These are phyloP conservation scores for Pyricularia grisea DNA, from an alignment of 2,329 filamentous ascomycete species.

Conservation along the genomic window DNA sequence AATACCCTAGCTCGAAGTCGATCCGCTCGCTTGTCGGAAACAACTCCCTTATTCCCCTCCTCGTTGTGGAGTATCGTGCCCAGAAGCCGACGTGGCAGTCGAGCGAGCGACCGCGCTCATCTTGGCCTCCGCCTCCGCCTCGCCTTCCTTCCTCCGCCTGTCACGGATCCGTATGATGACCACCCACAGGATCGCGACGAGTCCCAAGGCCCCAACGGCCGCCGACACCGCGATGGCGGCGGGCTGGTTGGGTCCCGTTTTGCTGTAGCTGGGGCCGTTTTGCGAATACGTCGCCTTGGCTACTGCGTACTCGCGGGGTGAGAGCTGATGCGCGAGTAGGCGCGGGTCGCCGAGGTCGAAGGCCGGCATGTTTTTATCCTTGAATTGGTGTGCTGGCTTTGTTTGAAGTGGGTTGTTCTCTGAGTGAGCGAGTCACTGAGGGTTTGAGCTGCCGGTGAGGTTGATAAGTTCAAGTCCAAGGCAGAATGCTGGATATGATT, in stretches of 20 bases:
- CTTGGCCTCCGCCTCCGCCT: not conserved
- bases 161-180: not conserved
- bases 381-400: not conserved
- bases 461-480: not conserved
- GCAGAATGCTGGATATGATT: not conserved
- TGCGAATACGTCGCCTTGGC: not conserved
- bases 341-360: not conserved
- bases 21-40: not conserved
- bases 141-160: not conserved
- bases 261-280: not conserved
- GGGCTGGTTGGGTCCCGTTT: not conserved
- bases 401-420: not conserved
- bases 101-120: not conserved
- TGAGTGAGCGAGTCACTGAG: not conserved
- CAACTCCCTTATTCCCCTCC: not conserved
- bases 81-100: not conserved
- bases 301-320: not conserved
- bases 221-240: not conserved
- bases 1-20: not conserved
- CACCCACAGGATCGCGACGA: not conserved
- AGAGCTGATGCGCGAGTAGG: not conserved
- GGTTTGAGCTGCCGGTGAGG: not conserved
- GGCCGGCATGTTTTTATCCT: not conserved
- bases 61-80: not conserved
- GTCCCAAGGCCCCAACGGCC: not conserved